Percentiles rank a stretch among this genome's conserved stretches.
These are phyloP conservation scores for Zygotorulaspora danielsina DNA, from an alignment of 805 yeast genomes.

Conservation along the genomic window DNA sequence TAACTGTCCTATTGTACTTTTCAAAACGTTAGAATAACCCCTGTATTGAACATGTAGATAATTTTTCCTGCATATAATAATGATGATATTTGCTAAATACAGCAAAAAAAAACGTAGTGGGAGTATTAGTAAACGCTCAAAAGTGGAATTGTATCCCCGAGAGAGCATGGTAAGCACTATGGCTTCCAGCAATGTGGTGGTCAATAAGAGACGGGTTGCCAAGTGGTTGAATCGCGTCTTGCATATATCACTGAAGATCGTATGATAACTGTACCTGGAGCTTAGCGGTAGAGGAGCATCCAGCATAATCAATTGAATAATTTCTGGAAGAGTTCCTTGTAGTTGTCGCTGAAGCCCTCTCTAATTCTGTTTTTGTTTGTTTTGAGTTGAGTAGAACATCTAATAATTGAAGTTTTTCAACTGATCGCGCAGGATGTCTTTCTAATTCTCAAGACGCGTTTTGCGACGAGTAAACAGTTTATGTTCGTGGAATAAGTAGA, in stretches of 20 bases:
- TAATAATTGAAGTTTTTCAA: not conserved
- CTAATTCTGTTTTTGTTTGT: too few species aligned
- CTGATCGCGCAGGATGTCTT: not conserved
- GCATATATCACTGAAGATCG: conserved; percentile 41
- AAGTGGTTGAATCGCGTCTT: conserved; percentile 40
- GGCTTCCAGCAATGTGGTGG: conserved; percentile 29
- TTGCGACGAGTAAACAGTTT: not conserved
- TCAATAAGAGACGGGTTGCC: conserved; percentile 35
- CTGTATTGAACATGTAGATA: conserved; percentile 38
- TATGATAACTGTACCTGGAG: conserved; percentile 35
- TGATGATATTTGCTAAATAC: conserved; percentile 32
- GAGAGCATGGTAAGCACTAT: conserved; percentile 25
- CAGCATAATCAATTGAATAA: conserved; percentile 10
- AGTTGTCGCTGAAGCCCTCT: too few species aligned
- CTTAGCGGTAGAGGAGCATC: conserved; percentile 18
- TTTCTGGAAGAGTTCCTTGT: too few species aligned
- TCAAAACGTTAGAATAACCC: conserved; percentile 26
- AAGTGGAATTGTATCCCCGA: conserved; percentile 20
- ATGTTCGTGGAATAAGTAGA: not conserved
- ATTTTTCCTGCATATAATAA: conserved; percentile 40
- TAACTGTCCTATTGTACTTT: conserved; percentile 26
- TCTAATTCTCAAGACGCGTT: conserved; percentile 1
- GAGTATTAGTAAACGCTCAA: conserved; percentile 23
- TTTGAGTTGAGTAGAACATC: too few species aligned
- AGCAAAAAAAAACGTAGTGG: conserved; percentile 31